Conservation (phyloP, 2,329 filamentous ascomycete genomes). For the Hymenoscyphus linearis region DNA sequence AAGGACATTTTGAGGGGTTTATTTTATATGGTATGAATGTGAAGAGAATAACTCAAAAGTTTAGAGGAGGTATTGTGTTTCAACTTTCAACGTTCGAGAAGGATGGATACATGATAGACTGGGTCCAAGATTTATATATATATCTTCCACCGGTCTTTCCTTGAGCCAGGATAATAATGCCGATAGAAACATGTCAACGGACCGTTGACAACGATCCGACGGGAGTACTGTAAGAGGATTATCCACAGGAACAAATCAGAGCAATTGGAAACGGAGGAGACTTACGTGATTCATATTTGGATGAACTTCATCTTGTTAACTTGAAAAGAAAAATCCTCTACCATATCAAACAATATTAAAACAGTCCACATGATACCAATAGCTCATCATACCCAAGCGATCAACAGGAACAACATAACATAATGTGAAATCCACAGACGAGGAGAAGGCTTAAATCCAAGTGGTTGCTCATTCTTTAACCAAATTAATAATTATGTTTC, state of each 20-base stretch:
- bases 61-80: neutral
- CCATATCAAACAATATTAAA: neutral
- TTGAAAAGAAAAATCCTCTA: neutral
- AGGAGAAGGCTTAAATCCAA: neutral
- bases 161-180: neutral
- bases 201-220: neutral
- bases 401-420: neutral
- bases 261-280: neutral
- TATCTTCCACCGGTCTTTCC: neutral
- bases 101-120: neutral
- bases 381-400: neutral
- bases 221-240: neutral
- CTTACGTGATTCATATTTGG: neutral
- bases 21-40: neutral
- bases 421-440: neutral
- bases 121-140: neutral
- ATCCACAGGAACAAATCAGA: neutral
- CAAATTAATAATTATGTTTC: slow-evolving; percentile 2
- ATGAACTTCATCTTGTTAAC: neutral
- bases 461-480: slow-evolving; percentile 4
- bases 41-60: neutral
- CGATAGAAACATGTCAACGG: neutral
- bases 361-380: neutral
- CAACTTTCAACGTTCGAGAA: neutral
- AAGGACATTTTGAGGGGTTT: neutral